Evolutionary conservation across 257 asterid genomes (phyloP), one percentile per base, ranked within the genome.

Genomic region (Nicotiana knightiana): DNA sequence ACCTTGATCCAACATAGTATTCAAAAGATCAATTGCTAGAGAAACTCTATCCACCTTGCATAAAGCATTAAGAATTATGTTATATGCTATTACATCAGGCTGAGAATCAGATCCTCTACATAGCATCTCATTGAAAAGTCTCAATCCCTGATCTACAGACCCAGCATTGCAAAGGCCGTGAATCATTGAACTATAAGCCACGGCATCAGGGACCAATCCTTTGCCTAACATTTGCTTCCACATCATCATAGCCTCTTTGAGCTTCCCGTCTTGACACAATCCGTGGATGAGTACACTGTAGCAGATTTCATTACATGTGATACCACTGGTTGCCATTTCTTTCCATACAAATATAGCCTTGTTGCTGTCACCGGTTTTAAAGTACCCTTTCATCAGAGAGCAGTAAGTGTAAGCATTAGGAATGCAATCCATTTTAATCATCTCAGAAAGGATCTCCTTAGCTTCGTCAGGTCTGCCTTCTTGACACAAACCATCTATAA

Each of bases 161-260:
- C 98, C 98, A 10, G 83, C 91, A 70, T 81, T 86, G 88, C 98
- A 94, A 53, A 93, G 91, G 61, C 98, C 98, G 48, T 92, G 92
- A 53, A 96, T 94, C 92, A 96, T 90, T 65, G 98, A 94, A 87
- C 88, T 93, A 86, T 94, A 94, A 76, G 98, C 90, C 83, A 96
- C 97, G 12, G 84, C 92, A 84, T 96, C 99, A 48, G 95, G 95
- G 65, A 81, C 84, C 63, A 87, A 82, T 67, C 97, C 98, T 86
- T 88, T 96, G 66, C 91, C 85, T 85, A 92, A 77, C 85, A 96
- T 87, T 15, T 88, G 95, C 81, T 90, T 91, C 99, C 99, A 96
- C 35, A 92, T 87, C 88, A 87, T 89, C 87, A 87, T 84, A 77
- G 98, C 99, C 82, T 89, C 97, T 86, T 86, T 90, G 84, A 91